Base-by-base conservation (phyloP, 371 early-diverging fungal species). In the Mucor plumbeus region DNA sequence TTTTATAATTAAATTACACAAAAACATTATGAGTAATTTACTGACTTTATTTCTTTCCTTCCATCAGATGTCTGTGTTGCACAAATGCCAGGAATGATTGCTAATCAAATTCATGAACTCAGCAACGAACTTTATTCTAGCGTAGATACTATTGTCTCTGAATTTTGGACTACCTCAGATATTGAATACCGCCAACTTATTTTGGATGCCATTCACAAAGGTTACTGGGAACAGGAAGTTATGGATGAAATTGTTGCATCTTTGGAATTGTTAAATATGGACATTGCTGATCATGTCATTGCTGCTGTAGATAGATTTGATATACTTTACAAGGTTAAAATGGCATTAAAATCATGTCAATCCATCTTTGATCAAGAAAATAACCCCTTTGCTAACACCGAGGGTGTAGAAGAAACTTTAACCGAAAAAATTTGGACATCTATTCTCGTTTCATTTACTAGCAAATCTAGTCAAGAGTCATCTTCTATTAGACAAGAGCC, bases 1-100 rank as follows among this genome's bases (percentile, higher is more conserved):
- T 15, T 26, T 34, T n/a, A 33, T 26, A 26, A 26, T 26, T 26
- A 26, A 26, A 26, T 26, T 26, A 26, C 26, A 26, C 26, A 26
- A 3, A 26, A 26, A 26, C 26, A 26, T 26, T 26, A 13, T 4
- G 34, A 55, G 11, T 26, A 8, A 53, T 31, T 9, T 19, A 38
- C 39, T 41, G 58, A 58, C 59, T 21, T 60, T 47, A 34, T 44
- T 60, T 47, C 26, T 26, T 26, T 26, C 26, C 26, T 26, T 61
- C 5, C 48, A 61, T 38, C 40, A 59, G 67, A 67, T 63, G 61
- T 67, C 33, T 71, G 71, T 47, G 60, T 71, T 60, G 71, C 64
- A 67, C 71, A 71, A 60, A 71, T 71, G 71, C 71, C 71, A 36
- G 71, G 71, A 26, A 71, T 67, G 55, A 71, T 71, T 60, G 71